phyloP scores from a whole-genome alignment of 2,329 filamentous ascomycete genomes.

The Dactylellina drechsleri region DNA sequence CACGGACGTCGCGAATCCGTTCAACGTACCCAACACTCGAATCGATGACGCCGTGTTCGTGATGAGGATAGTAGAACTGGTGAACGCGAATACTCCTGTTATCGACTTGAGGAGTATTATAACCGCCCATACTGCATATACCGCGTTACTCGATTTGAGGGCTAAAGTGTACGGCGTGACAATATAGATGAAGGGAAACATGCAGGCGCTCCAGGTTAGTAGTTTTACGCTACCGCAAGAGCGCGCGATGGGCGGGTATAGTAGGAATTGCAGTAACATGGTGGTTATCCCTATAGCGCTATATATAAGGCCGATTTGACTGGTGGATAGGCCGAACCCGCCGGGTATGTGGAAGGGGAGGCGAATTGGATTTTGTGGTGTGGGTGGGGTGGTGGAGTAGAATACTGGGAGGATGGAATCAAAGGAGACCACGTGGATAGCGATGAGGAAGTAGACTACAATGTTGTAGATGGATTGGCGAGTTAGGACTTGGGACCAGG shows the following conservation, averaged over 20 bases:
- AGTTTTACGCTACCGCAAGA: constrained; percentile 79
- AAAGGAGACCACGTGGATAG: constrained; percentile 82
- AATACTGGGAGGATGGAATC: constrained; percentile 91
- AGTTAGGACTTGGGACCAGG: constrained; percentile 75
- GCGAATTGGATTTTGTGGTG: constrained; percentile 63
- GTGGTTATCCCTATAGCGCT: constrained; percentile 82
- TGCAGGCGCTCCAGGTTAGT: constrained; percentile 73
- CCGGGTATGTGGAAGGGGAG: constrained; percentile 74
- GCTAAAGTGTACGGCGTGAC: constrained; percentile 76
- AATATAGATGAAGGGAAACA: constrained; percentile 80
- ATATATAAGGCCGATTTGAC: constrained; percentile 84
- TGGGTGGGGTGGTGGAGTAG: constrained; percentile 76
- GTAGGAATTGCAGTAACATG: constrained; percentile 83
- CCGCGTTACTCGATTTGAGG: constrained; percentile 67
- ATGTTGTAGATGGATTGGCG: constrained; percentile 79
- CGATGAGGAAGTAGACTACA: constrained; percentile 79
- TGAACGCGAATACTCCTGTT: constrained; percentile 84
- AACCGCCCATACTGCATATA: constrained; percentile 70
- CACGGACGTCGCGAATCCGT: constrained; percentile 86
- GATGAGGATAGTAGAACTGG: constrained; percentile 86
- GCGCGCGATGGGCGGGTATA: constrained; percentile 81
- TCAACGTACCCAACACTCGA: constrained; percentile 83
- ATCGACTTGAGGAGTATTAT: constrained; percentile 80
- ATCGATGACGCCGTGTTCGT: constrained; percentile 85
- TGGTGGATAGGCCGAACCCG: constrained; percentile 78